Base-by-base conservation (phyloP, 202 grass and related monocot species). In the Digitaria exilis region DNA sequence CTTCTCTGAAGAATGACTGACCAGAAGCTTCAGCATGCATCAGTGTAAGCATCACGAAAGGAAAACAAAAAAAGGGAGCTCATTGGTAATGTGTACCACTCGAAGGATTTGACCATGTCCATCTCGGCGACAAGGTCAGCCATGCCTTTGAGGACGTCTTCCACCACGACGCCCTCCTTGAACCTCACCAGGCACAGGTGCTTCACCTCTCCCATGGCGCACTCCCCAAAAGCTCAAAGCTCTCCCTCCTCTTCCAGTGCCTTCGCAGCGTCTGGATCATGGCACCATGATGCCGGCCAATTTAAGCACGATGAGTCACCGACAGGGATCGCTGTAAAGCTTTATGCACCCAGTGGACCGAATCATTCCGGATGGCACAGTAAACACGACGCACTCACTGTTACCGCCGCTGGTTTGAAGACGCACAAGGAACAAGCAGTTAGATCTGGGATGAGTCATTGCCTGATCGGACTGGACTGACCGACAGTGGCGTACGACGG, bases 141-240 rank as follows among this genome's bases (percentile, higher is more conserved):
- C 58, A 91, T 80, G 51, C 77, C 84, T 68, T 85, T 71, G 26
- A 96, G 62, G 3, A 89, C 77, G 43, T 86, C 72, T 0, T 89
- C 86, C 84, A 93, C 90, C 56, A 72, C 64, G 32, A 82, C 82
- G 26, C 82, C 93, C 58, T 90, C 82, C 82, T 82, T 82, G 79
- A 95, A 92, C 87, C 39, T 88, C 13, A 87, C 85, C 75, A 88
- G 48, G 72, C 88, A 88, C 58, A 95, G 76, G 77, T 90, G 79
- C 85, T 86, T 84, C 54, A 92, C 61, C 42, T 85, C 93, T 75
- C 55, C 84, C 93, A 91, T 91, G 24, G 80, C 9, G 73, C 55
- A 16, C 46, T 21, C 57, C 7, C 46, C 21, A 34, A 32, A 50
- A 71, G 60, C 19, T 31, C 82, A 80, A 71, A 41, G 51, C 79